Percentiles rank a stretch among this genome's conserved stretches.
Conservation (phyloP, 495 filamentous ascomycete genomes). For the Daldinia grandis region DNA sequence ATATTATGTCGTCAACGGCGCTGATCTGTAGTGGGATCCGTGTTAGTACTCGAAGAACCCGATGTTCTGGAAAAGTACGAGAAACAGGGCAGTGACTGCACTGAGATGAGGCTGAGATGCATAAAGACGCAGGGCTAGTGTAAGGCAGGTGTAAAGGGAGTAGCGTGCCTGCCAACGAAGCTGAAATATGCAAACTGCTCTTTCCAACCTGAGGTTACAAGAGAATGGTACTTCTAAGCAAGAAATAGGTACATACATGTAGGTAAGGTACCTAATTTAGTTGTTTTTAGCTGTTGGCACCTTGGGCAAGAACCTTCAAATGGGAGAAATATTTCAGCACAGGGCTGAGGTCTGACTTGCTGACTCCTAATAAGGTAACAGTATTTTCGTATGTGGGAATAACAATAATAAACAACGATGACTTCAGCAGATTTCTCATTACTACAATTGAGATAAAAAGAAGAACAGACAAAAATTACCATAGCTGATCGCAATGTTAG, state of each 20-base stretch:
- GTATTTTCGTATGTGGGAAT: background rate
- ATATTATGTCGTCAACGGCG: slow-evolving; percentile 15
- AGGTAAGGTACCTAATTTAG: background rate
- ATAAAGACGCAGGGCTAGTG: slow-evolving; percentile 8
- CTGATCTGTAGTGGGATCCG: slow-evolving; percentile 17
- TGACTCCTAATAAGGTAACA: background rate
- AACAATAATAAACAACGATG: background rate
- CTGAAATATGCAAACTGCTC: background rate
- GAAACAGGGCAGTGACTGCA: slow-evolving; percentile 26
- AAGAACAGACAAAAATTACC: background rate
- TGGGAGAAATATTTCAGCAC: background rate
- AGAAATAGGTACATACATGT: background rate
- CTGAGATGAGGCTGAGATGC: slow-evolving; percentile 35
- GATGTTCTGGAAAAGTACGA: slow-evolving; percentile 23
- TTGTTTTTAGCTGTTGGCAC: background rate
- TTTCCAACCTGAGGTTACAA: background rate
- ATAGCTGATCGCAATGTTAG: background rate
- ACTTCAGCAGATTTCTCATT: background rate
- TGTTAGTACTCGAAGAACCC: slow-evolving; percentile 14
- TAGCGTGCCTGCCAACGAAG: slow-evolving; percentile 3
- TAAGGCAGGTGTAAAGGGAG: background rate
- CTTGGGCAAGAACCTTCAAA: background rate
- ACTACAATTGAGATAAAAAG: background rate
- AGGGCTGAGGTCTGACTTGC: background rate
- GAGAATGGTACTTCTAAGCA: background rate